A percentile compares a stretch with the other conserved stretches of the same genome.
These are phyloP conservation scores for Fistulinella prunicolor DNA, from an alignment of 768 basidiomycete species.

Conservation along the genomic window DNA sequence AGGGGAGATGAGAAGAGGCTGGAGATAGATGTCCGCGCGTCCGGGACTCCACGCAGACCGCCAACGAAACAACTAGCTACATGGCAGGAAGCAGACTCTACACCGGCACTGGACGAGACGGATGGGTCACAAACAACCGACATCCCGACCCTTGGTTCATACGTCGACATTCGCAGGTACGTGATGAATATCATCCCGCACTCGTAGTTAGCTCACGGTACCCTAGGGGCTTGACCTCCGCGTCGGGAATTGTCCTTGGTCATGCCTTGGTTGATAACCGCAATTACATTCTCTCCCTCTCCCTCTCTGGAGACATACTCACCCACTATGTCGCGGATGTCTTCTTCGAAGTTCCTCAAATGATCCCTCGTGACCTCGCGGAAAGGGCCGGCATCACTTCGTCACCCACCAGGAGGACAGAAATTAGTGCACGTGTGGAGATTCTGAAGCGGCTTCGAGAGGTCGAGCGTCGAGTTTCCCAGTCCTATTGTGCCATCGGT, in stretches of 20 bases:
- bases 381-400: slow-evolving; percentile 44
- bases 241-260: slow-evolving; percentile 29
- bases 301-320: slow-evolving; percentile 50
- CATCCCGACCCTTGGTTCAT: slow-evolving; percentile 42
- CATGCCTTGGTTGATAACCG: slow-evolving; percentile 32
- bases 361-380: slow-evolving; percentile 46
- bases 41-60: slow-evolving; percentile 7
- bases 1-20: slow-evolving; percentile 42
- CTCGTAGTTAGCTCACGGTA: slow-evolving; percentile 7
- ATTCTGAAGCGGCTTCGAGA: slow-evolving; percentile 58
- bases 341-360: slow-evolving; percentile 57
- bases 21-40: slow-evolving; percentile 19
- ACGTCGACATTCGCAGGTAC: slow-evolving; percentile 53
- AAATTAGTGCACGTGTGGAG: slow-evolving; percentile 60
- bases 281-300: slow-evolving; percentile 29
- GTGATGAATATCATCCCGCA: slow-evolving; percentile 10
- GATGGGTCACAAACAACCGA: slow-evolving; percentile 11
- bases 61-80: slow-evolving; percentile 26
- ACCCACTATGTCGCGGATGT: slow-evolving; percentile 50
- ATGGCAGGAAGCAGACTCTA: slow-evolving; percentile 22
- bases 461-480: slow-evolving; percentile 49
- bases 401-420: slow-evolving; percentile 27
- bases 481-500: slow-evolving; percentile 35
- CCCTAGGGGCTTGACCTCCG: slow-evolving; percentile 17
- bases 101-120: slow-evolving; percentile 8